phyloP scores from a whole-genome alignment of 2,329 filamentous ascomycete genomes.

The Parafenestella ontariensis region DNA sequence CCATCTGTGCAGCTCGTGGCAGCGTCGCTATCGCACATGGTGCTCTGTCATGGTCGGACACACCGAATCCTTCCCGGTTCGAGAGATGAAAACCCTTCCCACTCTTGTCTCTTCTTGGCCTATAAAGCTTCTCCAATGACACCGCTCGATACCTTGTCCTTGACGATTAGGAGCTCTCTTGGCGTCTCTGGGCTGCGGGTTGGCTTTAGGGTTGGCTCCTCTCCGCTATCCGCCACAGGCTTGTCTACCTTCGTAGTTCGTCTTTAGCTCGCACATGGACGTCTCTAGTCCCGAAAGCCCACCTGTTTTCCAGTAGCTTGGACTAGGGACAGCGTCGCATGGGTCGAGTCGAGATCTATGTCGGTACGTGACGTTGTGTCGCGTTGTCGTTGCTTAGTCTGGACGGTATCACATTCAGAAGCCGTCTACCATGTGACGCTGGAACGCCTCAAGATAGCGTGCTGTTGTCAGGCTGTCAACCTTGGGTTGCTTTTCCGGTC shows the following conservation, averaged over 20 bases:
- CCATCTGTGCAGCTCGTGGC: constrained; percentile 1
- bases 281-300: not conserved
- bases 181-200: constrained; percentile 37
- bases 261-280: constrained; percentile 7
- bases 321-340: not conserved
- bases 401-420: not conserved
- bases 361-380: constrained; percentile 16
- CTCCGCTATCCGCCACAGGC: constrained; percentile 31
- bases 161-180: constrained; percentile 27
- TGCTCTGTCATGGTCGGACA: constrained; percentile 25
- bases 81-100: constrained; percentile 18
- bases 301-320: not conserved
- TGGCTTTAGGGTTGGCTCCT: constrained; percentile 27
- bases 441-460: constrained; percentile 19
- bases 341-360: constrained; percentile 2
- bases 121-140: constrained; percentile 33
- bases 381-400: constrained; percentile 3
- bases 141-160: constrained; percentile 8
- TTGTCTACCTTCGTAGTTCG: constrained; percentile 29
- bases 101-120: constrained; percentile 40
- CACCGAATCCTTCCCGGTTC: constrained; percentile 24
- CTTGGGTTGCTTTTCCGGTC: constrained; percentile 8
- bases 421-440: constrained; percentile 15
- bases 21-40: constrained; percentile 4
- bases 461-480: constrained; percentile 10